These are phyloP conservation scores for Abelmoschus esculentus DNA, from an alignment of 345 rosid genomes.

Conservation along the genomic window DNA sequence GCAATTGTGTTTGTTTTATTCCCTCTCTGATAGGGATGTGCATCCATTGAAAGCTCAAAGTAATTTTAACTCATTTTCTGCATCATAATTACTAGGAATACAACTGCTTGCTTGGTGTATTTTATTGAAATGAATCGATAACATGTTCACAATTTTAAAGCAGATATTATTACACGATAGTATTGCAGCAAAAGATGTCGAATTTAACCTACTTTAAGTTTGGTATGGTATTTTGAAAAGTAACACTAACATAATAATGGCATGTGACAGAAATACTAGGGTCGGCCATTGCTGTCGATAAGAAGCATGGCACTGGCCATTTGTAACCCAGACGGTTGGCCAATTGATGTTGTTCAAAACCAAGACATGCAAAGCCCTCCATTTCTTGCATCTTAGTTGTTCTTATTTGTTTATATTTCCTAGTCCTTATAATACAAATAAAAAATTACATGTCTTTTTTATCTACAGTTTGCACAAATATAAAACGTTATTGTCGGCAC, in stretches of 20 bases:
- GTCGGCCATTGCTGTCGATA: conserved; percentile 3
- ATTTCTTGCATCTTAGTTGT: background rate
- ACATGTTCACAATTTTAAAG: background rate
- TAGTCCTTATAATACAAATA: background rate
- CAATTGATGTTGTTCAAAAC: conserved; percentile 1
- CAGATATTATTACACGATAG: too few relatives aligned
- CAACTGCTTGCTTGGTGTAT: background rate
- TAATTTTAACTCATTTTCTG: background rate
- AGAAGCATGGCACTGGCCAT: background rate
- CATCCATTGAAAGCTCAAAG: background rate
- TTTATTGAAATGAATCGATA: background rate
- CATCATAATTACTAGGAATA: background rate
- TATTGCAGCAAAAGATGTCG: background rate
- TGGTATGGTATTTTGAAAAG: background rate
- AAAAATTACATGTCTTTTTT: background rate
- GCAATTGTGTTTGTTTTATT: too few relatives aligned
- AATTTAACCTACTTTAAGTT: background rate
- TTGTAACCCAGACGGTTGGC: conserved; percentile 14
- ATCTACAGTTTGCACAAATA: background rate
- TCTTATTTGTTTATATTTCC: background rate
- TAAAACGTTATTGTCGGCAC: background rate
- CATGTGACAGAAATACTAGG: conserved; percentile 5
- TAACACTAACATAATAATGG: background rate
- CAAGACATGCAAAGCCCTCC: background rate
- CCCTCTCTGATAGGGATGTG: background rate